Conservation (phyloP, 1,284 basidiomycete genomes). For the Sanghuangporus sanghuang region DNA sequence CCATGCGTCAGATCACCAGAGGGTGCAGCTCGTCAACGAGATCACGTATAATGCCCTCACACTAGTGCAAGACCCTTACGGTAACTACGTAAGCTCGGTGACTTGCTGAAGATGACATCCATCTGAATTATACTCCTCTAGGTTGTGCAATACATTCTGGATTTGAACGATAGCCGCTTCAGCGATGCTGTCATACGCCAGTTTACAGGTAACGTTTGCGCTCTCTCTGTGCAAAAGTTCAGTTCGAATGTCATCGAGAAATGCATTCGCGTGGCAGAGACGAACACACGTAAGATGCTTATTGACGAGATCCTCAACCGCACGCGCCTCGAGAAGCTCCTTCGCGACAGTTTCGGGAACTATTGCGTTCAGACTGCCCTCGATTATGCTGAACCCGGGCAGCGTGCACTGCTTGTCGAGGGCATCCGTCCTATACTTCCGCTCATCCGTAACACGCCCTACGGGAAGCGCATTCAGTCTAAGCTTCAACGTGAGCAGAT, state of each 20-base stretch:
- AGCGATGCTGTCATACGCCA: constrained; percentile 97
- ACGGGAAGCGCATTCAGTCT: constrained; percentile 96
- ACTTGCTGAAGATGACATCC: neutral
- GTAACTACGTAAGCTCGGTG: constrained; percentile 75
- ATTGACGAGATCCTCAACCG: constrained; percentile 96
- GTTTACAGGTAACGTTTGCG: constrained; percentile 96
- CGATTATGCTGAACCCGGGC: constrained; percentile 88
- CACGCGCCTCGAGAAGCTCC: constrained; percentile 89
- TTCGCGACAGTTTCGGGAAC: constrained; percentile 93
- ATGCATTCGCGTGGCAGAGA: constrained; percentile 98
- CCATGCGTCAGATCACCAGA: constrained; percentile 94
- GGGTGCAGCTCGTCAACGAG: constrained; percentile 96
- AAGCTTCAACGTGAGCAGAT: constrained; percentile 91
- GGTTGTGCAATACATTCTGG: constrained; percentile 97
- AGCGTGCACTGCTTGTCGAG: constrained; percentile 84
- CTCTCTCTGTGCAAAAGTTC: constrained; percentile 97
- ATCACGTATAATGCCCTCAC: constrained; percentile 98
- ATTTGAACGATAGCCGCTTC: constrained; percentile 97
- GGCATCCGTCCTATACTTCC: constrained; percentile 96
- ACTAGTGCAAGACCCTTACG: constrained; percentile 98
- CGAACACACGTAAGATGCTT: constrained; percentile 88
- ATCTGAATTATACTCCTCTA: constrained; percentile 25
- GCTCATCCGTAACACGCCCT: constrained; percentile 94
- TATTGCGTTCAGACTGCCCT: constrained; percentile 94
- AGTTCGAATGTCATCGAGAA: constrained; percentile 95